These are phyloP conservation scores for Sporisorium iseilematis-ciliati DNA, from an alignment of 1,284 basidiomycete genomes.

Conservation along the genomic window DNA sequence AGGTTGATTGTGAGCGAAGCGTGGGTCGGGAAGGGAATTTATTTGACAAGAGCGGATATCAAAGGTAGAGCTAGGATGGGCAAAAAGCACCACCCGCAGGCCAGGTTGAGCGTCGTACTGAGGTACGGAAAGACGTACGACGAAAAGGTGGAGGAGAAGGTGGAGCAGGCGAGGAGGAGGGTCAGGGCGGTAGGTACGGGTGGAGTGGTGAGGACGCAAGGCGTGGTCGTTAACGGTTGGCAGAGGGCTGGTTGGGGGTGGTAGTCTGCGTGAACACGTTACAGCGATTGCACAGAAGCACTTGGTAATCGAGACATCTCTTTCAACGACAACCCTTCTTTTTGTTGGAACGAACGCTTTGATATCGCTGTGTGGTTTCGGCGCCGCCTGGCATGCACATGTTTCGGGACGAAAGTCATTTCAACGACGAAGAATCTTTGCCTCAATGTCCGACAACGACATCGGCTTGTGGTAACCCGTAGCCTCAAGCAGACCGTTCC, in stretches of 20 bases:
- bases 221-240: conserved; percentile 59
- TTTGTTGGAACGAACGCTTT: too few species aligned
- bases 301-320: too few species aligned
- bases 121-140: conserved; percentile 84
- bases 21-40: conserved; percentile 89
- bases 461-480: neutral
- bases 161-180: conserved; percentile 78
- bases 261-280: conserved; percentile 43
- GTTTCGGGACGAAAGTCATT: too few species aligned
- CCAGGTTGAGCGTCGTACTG: conserved; percentile 82
- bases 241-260: conserved; percentile 66
- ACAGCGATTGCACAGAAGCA: too few species aligned
- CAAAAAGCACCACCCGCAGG: conserved; percentile 81
- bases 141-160: conserved; percentile 77
- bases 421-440: conserved; percentile 18
- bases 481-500: neutral
- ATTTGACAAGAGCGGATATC: conserved; percentile 80
- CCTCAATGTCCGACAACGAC: neutral
- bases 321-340: too few species aligned
- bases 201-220: conserved; percentile 57
- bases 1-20: conserved; percentile 87
- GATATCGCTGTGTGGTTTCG: too few species aligned
- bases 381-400: too few species aligned
- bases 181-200: conserved; percentile 81
- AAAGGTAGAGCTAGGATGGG: conserved; percentile 87